phyloP scores from a whole-genome alignment of 805 yeast genomes.

The Kregervanrija fluxuum region DNA sequence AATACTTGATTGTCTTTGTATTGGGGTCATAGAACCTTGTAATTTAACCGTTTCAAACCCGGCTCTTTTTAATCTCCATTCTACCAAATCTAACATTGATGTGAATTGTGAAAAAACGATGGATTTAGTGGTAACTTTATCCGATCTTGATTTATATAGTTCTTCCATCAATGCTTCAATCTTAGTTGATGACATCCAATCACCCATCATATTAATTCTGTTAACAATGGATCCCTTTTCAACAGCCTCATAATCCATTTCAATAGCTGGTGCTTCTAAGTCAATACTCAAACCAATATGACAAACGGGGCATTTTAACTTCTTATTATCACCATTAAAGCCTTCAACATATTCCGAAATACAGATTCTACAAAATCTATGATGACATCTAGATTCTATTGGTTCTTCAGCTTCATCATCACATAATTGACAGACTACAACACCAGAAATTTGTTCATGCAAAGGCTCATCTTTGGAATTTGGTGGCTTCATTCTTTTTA shows the following conservation, averaged over 20 bases:
- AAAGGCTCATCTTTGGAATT: constrained; percentile 29
- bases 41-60: constrained; percentile 92
- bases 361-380: constrained; percentile 88
- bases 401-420: constrained; percentile 99
- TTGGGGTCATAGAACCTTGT: constrained; percentile 96
- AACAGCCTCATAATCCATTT: constrained; percentile 50
- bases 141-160: constrained; percentile 77
- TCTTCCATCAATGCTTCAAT: constrained; percentile 96
- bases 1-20: constrained; percentile 88
- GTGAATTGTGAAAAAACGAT: constrained; percentile 92
- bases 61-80: constrained; percentile 91
- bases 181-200: constrained; percentile 92
- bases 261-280: constrained; percentile 76
- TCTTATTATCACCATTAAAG: constrained; percentile 49
- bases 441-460: constrained; percentile 31
- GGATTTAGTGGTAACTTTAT: constrained; percentile 82
- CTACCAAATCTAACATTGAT: constrained; percentile 88
- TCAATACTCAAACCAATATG: constrained; percentile 91
- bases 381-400: constrained; percentile 89
- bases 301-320: constrained; percentile 89
- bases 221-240: constrained; percentile 74
- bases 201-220: constrained; percentile 78
- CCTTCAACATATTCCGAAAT: constrained; percentile 85
- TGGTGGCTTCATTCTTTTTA: constrained; percentile 47
- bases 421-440: constrained; percentile 83